Evolutionary conservation across 1,139 yeast species (phyloP), one percentile per base, ranked within the genome.

Genomic region (Schizosaccharomyces versatilis): DNA sequence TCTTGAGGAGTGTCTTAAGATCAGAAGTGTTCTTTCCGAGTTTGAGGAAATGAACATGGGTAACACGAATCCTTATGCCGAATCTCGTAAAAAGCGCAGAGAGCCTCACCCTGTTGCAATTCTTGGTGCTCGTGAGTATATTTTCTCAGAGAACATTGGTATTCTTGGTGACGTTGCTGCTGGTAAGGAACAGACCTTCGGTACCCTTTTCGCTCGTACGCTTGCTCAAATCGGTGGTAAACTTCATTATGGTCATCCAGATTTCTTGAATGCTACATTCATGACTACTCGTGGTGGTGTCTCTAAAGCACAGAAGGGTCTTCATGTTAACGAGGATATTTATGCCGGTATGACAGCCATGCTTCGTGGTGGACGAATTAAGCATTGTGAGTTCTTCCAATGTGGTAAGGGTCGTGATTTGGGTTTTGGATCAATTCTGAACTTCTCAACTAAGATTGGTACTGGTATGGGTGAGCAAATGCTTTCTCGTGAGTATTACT

Each of bases 381-480:
- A 90, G 78, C 98, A 90, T 69, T 90, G 97, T 76, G 98, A 90
- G 71, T 90, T 88, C 73, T 90, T 84, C 73, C 98, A 90, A 73
- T 90, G 98, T 80, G 98, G 98, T 83, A 90, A 90, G 73, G 98
- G 98, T 73, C 86, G 98, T 80, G 98, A 90, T 81, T 79, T 90
- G 74, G 98, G 98, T 73, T 90, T 90, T 71, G 96, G 96, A 60
- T 88, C 98, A 47, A 86, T 90, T 77, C 79, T 90, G 75, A 90
- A 90, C 73, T 90, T 90, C 80, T 90, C 96, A 41, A 90, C 98
- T 59, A 90, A 90, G 77, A 88, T 90, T 80, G 98, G 98, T 76
- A 95, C 97, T 66, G 98, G 98, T 84, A 90, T 90, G 98, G 98
- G 98, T 73, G 98, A 90, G 72, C 98, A 90, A 72, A 88, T 90